These are phyloP conservation scores for Zychaea mexicana DNA, from an alignment of 371 early-diverging fungal species.

Conservation along the genomic window DNA sequence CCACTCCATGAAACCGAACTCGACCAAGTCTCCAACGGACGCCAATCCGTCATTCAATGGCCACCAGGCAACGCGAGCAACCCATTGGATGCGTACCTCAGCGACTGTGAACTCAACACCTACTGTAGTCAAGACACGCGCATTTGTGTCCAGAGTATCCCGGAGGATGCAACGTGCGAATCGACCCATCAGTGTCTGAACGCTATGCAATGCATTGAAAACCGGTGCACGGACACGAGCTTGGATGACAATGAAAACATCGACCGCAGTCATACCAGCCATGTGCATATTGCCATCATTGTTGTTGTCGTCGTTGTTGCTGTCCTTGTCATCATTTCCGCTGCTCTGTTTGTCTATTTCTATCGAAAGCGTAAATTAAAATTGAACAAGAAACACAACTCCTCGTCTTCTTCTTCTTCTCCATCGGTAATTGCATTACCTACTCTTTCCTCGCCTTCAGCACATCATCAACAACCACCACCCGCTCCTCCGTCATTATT, in stretches of 20 bases:
- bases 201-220: conserved; percentile 11
- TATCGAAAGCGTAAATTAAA: conserved; percentile 11
- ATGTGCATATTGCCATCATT: conserved; percentile 19
- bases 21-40: background rate
- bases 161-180: conserved; percentile 14
- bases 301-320: conserved; percentile 11
- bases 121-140: conserved; percentile 9
- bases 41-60: conserved; percentile 22
- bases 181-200: conserved; percentile 21
- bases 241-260: background rate
- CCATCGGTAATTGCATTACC: background rate
- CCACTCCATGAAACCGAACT: background rate
- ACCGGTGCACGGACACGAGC: conserved; percentile 10
- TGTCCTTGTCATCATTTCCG: conserved; percentile 3
- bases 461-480: background rate
- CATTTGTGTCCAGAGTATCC: conserved; percentile 13
- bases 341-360: conserved; percentile 3
- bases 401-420: background rate
- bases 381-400: background rate
- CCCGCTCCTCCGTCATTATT: too few relatives aligned
- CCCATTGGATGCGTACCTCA: conserved; percentile 21
- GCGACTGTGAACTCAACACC: conserved; percentile 24
- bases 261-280: background rate
- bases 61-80: conserved; percentile 13
- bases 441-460: background rate